Evolutionary conservation across 2,329 filamentous ascomycete genomes (phyloP), one percentile per base, ranked within the genome.

Genomic region (Penicillium sp.): DNA sequence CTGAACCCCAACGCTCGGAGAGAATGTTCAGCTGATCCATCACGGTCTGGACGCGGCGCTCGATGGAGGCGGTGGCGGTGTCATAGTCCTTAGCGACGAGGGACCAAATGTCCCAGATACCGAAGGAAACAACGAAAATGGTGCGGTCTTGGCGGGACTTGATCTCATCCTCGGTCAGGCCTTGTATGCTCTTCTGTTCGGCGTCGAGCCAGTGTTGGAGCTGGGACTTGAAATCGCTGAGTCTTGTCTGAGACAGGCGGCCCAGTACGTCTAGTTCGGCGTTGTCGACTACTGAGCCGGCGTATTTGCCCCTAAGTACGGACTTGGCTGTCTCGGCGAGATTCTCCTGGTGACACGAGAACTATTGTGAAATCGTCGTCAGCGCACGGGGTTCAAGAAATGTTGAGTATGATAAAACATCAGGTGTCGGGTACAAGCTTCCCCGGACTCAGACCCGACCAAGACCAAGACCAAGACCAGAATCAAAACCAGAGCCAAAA

Each of bases 51-150:
- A 76, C 62, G 35, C 68, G 74, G 24, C 68, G 68, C 16, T 67
- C 63, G 37, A 72, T 58, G 1, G 70, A 69, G 21, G 57, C 44
- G 14, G 60, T 59, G 2, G 70, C 71, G 11, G 56, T 53, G 11
- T 67, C 61, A 55, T 70, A 62, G 48, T 68, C 63, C 58, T 64
- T 64, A 27, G 58, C 63, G 29, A 72, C 56, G 52, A 73, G 55
- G 35, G 70, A 70, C 74, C 73, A 77, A 47, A 77, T 47, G 55
- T 77, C 75, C 73, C 72, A 75, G 11, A 75, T 54, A 6, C 73
- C 73, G 60, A 77, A 77, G 16, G 72, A 73, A 4, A 76, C 62
- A 10, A 68, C 64, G 52, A 75, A 70, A 35, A 75, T 66, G 10
- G 73, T 75, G 31, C 64, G 67, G 21, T 72, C 67, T 53, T 69